Base-by-base conservation (phyloP, 169 alveolate species). In the Cryptosporidium baileyi region DNA sequence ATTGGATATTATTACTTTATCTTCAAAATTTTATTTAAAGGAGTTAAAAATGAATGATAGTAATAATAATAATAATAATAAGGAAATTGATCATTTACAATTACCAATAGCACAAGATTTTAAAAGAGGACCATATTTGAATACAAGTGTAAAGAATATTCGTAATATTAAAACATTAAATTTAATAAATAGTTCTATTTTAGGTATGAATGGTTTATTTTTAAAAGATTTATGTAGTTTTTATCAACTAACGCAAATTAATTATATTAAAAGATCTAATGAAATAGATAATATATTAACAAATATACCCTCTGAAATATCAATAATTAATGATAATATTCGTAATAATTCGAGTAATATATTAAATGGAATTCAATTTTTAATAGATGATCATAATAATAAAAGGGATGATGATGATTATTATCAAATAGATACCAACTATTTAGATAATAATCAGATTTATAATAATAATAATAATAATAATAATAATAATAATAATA, bases 61-160 rank as follows among this genome's bases (percentile, higher is more conserved):
- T 8, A 19, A 8, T 38, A 22, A 28, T 6, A 44, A 61, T 2
- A 6, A 15, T n/a, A 26, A 24, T 3, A 34, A 57, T n/a, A 19
- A 17, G 3, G 15, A 61, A 28, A 15, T 40, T 17, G 24, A 36
- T 11, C 38, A 51, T 54, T 38, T 74, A 11, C 52, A 52, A 2
- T 41, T 74, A 2, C 85, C 85, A 8, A 36, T 74, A 22, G 85
- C 85, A 24, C 85, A 74, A 19, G 60, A 57, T 34, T 22, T 36
- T 26, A 54, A 34, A 36, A 74, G 85, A 74, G 85, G 85, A 3
- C 85, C 85, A 5, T 57, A 54, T 40, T 24, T 74, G 28, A 54
- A 74, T 41, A 8, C 22, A 36, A 34, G 67, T 11, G 49, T 52
- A 44, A 61, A 30, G 11, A 57, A 74, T 22, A 74, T 74, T 15